Conservation (phyloP, 2,329 filamentous ascomycete species). For the Fusarium liriodendri region DNA sequence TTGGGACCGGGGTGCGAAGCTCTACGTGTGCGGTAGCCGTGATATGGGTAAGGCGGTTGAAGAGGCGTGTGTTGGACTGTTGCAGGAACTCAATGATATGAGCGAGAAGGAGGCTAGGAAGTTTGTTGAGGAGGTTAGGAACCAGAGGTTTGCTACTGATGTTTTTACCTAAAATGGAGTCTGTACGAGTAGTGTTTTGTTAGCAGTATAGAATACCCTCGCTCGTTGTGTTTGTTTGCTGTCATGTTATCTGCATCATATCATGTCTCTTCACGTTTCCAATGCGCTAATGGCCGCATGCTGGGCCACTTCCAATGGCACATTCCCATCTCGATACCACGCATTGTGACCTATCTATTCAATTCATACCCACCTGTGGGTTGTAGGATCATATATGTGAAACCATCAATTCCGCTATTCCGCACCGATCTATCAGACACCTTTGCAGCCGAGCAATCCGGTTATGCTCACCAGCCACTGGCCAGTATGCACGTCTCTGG, state of each 20-base stretch:
- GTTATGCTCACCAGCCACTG: background rate
- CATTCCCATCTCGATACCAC: background rate
- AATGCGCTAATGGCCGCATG: background rate
- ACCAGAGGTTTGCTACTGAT: slow-evolving; percentile 1
- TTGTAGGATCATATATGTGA: background rate
- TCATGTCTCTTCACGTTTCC: background rate
- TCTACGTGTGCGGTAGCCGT: slow-evolving; percentile 17
- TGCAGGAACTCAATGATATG: background rate
- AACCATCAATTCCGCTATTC: background rate
- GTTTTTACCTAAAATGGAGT: slow-evolving; percentile 7
- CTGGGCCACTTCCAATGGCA: background rate
- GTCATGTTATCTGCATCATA: too few relatives aligned
- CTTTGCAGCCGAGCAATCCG: background rate
- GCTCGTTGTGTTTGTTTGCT: background rate
- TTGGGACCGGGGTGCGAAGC: background rate
- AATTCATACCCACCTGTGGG: background rate
- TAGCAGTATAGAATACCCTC: background rate
- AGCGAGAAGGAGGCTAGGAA: background rate
- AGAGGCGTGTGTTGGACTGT: background rate
- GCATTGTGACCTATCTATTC: background rate
- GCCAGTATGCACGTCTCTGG: background rate
- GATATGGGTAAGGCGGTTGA: slow-evolving; percentile 14
- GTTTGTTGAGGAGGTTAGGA: slow-evolving; percentile 2
- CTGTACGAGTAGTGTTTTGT: background rate
- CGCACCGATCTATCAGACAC: background rate